Evolutionary conservation across 129 eudicot species (phyloP).

Genomic region (Heracleum sosnowskyi): DNA sequence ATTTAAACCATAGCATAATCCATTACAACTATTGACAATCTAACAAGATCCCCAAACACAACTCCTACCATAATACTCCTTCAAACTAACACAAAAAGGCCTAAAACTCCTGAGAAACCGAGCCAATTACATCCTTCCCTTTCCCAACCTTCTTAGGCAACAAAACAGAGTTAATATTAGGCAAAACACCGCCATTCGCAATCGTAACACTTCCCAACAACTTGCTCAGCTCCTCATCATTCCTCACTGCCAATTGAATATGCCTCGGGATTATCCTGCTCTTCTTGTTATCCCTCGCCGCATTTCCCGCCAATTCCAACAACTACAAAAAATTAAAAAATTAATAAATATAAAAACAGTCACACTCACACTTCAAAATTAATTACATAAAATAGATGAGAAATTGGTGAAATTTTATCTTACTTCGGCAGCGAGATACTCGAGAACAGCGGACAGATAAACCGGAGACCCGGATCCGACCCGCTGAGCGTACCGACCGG

Average conservation of each 20-base stretch:
- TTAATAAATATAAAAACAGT: background rate
- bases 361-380: background rate
- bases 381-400: background rate
- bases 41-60: no score
- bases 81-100: background rate
- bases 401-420: background rate
- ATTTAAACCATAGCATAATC: no score
- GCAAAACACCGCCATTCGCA: constrained; percentile 61
- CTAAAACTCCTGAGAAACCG: constrained; percentile 60
- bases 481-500: constrained; percentile 56
- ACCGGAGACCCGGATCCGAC: constrained; percentile 64
- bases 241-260: constrained; percentile 62
- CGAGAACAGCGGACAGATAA: constrained; percentile 62
- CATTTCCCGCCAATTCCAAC: constrained; percentile 66
- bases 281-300: constrained; percentile 66
- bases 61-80: no score
- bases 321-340: constrained; percentile 21
- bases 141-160: constrained; percentile 37
- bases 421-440: constrained; percentile 66
- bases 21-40: no score
- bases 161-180: constrained; percentile 37
- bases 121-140: constrained; percentile 32
- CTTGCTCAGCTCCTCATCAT: constrained; percentile 61
- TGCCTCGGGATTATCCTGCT: constrained; percentile 50
- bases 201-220: constrained; percentile 49